Evolutionary conservation across 257 asterid genomes (phyloP), one percentile per base, ranked within the genome.

Genomic region (Thymus quinquecostatus): DNA sequence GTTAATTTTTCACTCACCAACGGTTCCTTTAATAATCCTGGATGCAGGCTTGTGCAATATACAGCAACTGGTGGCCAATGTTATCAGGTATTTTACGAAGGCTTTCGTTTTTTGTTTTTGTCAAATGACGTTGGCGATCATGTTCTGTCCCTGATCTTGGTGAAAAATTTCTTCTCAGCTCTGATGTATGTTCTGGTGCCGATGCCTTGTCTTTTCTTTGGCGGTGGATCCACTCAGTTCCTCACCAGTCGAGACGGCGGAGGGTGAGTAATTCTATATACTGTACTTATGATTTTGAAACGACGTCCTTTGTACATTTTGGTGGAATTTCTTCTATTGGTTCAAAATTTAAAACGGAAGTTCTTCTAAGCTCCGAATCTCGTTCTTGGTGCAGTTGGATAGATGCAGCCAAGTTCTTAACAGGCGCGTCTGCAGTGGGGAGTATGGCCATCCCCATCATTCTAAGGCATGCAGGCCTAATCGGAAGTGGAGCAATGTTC

Each of bases 31-130:
- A 69, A 38, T 50, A 36, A 10, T 71, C 14, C 67, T 73, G 49
- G 58, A 72, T 79, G 78, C 92, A 94, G 98, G 99, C 99, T 67
- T 95, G 99, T 80, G 98, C 86, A 40, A 74, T 95, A 80, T 95
- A 95, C 83, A 85, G 53, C 80, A 95, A 95, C 75, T 95, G 99
- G 99, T 95, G 99, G 99, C 99, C 99, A 6, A 79, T 95, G 94
- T 71, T 95, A 78, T 91, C 99, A 85, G 99, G 99, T 94, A 7
- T 66, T 65, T 77, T 71, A n/a, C 38, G 51, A 70, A 63, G 68
- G 38, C 77, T 53, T 55, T 29, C 43, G 6, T 50, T 62, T 38
- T 28, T 63, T 34, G 11, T 6, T 60, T 74, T 60, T 12, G 41
- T 49, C n/a, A 43, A 41, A 54, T 13, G 33, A 40, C 72, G 57